phyloP scores from a whole-genome alignment of 2,329 filamentous ascomycete genomes.

The Fusarium sp. region DNA sequence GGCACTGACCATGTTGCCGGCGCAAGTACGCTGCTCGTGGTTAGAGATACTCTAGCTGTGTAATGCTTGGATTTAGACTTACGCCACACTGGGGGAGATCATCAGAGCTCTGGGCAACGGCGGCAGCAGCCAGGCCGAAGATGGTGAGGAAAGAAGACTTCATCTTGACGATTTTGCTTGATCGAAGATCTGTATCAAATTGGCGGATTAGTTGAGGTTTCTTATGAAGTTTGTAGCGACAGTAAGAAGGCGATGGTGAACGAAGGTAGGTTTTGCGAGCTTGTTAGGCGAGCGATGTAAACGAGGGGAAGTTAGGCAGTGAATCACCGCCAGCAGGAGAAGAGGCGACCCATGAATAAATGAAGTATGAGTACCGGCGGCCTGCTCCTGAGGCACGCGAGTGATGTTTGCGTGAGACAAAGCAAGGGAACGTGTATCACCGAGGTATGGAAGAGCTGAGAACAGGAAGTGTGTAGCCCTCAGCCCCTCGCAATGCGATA shows the following conservation, averaged over 20 bases:
- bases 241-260: conserved; percentile 6
- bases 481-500: conserved; percentile 29
- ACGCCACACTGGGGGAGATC: conserved; percentile 63
- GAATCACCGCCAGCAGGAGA: conserved; percentile 21
- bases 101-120: conserved; percentile 53
- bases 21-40: conserved; percentile 57
- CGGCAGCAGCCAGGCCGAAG: conserved; percentile 53
- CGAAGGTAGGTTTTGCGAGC: conserved; percentile 13
- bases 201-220: conserved; percentile 17
- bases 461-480: conserved; percentile 18
- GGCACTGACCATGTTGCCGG: conserved; percentile 59
- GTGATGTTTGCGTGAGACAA: conserved; percentile 48
- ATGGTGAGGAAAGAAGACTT: conserved; percentile 58
- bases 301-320: conserved; percentile 6
- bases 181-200: conserved; percentile 25
- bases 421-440: conserved; percentile 39
- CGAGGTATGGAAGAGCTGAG: conserved; percentile 30
- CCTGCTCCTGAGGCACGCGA: conserved; percentile 14
- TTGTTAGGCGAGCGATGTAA: conserved; percentile 2
- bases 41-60: conserved; percentile 11
- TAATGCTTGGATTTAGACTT: conserved; percentile 44
- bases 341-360: conserved; percentile 21
- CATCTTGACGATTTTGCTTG: conserved; percentile 55
- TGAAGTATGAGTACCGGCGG: conserved; percentile 11
- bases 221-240: conserved; percentile 6